These are phyloP conservation scores for Corymbia calophylla DNA, from an alignment of 441 rosid species.

Conservation along the genomic window DNA sequence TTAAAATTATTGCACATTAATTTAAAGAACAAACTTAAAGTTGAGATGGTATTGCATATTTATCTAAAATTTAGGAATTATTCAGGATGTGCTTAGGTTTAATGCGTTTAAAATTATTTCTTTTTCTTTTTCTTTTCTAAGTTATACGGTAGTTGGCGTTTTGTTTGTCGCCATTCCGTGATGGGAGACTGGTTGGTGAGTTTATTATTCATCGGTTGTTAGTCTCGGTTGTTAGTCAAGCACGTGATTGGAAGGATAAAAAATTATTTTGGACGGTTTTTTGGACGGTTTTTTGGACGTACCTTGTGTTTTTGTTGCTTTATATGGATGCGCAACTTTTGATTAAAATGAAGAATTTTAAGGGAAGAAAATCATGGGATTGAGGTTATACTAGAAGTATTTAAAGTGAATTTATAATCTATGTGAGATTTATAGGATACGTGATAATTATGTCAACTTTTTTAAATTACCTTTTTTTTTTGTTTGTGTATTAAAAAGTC, in stretches of 20 bases:
- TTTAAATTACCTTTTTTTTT: neutral
- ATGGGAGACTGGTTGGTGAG: neutral
- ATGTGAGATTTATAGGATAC: neutral
- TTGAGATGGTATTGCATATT: rapidly evolving
- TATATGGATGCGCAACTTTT: neutral
- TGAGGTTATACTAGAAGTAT: neutral
- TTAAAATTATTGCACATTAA: rapidly evolving
- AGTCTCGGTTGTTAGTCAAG: neutral
- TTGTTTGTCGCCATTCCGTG: neutral
- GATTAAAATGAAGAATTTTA: neutral
- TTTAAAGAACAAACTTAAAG: rapidly evolving
- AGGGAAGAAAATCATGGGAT: neutral
- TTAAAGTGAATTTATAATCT: neutral
- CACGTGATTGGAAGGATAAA: neutral
- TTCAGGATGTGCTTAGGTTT: neutral
- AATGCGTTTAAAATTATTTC: neutral
- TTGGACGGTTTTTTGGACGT: neutral
- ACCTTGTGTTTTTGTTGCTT: neutral
- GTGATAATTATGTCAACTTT: rapidly evolving
- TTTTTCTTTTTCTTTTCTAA: neutral
- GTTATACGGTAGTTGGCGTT: neutral
- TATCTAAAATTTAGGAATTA: rapidly evolving
- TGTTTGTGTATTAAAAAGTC: neutral
- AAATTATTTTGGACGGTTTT: neutral
- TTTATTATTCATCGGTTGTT: neutral